These are phyloP conservation scores for Debaryomycetaceae sp. DNA, from an alignment of 1,139 yeast genomes.

Conservation along the genomic window DNA sequence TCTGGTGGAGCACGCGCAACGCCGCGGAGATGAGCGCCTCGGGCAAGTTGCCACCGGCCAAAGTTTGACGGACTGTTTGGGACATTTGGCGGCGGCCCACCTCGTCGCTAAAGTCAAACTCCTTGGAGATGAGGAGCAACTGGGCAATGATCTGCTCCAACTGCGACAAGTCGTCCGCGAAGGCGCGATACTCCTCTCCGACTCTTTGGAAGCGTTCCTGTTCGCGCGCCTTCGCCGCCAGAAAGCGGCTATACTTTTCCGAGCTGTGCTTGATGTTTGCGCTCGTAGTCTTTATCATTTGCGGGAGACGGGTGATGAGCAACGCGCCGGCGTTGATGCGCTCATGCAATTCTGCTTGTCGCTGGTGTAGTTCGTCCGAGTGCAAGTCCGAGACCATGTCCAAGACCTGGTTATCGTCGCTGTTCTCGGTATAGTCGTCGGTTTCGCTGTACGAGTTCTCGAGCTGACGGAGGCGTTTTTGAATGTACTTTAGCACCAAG, in stretches of 20 bases:
- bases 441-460: conserved; percentile 1
- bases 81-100: conserved; percentile 80
- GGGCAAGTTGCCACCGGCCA: conserved; percentile 42
- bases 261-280: too few relatives aligned
- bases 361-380: conserved; percentile 6
- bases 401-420: conserved; percentile 8
- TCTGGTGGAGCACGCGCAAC: conserved; percentile 53
- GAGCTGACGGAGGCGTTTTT: conserved; percentile 5
- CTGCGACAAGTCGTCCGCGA: conserved; percentile 36
- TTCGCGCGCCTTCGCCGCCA: conserved; percentile 8
- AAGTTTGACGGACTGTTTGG: conserved; percentile 53
- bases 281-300: background rate
- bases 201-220: conserved; percentile 7
- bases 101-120: conserved; percentile 84
- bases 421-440: conserved; percentile 6
- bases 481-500: conserved; percentile 5
- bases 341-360: conserved; percentile 5
- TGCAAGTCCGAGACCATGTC: conserved; percentile 7
- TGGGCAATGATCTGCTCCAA: conserved; percentile 71
- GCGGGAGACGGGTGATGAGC: background rate
- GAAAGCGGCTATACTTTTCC: too few relatives aligned
- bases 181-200: conserved; percentile 15
- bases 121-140: conserved; percentile 52
- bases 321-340: conserved; percentile 5
- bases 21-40: conserved; percentile 48